phyloP scores from a whole-genome alignment of 1,284 basidiomycete species.

The Austroboletus olivaceoglutinosus region DNA sequence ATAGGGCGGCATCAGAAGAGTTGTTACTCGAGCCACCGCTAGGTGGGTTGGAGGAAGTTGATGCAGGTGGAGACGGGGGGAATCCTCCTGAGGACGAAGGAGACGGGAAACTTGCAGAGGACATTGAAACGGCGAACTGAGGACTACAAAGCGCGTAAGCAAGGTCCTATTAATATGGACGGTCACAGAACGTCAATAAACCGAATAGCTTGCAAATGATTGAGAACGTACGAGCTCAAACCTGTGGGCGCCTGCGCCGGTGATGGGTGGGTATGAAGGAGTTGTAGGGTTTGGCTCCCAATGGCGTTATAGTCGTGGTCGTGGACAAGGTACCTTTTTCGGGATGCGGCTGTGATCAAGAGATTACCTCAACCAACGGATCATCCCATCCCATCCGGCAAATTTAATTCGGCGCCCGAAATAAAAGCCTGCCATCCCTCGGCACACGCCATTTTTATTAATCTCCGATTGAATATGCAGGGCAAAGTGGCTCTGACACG shows the following conservation, averaged over 20 bases:
- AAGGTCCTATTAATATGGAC: slow-evolving; percentile 18
- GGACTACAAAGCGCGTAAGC: slow-evolving; percentile 4
- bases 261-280: slow-evolving; percentile 4
- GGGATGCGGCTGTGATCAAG: not conserved
- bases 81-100: not conserved
- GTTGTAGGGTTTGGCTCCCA: not conserved
- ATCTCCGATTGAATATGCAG: not conserved
- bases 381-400: not conserved
- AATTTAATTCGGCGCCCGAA: slow-evolving; percentile 8
- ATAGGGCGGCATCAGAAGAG: slow-evolving; percentile 27
- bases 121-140: slow-evolving; percentile 10
- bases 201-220: not conserved
- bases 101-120: not conserved
- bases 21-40: not conserved
- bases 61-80: not conserved
- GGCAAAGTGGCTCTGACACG: too few relatives aligned
- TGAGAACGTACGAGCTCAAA: not conserved
- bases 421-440: not conserved
- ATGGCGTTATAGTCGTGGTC: not conserved
- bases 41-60: not conserved
- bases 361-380: slow-evolving; percentile 12
- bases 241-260: slow-evolving; percentile 5
- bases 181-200: slow-evolving; percentile 1
- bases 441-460: not conserved
- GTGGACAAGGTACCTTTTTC: not conserved